Evolutionary conservation across 2,329 filamentous ascomycete species (phyloP).

Genomic region (Dothideomycetes sp.): DNA sequence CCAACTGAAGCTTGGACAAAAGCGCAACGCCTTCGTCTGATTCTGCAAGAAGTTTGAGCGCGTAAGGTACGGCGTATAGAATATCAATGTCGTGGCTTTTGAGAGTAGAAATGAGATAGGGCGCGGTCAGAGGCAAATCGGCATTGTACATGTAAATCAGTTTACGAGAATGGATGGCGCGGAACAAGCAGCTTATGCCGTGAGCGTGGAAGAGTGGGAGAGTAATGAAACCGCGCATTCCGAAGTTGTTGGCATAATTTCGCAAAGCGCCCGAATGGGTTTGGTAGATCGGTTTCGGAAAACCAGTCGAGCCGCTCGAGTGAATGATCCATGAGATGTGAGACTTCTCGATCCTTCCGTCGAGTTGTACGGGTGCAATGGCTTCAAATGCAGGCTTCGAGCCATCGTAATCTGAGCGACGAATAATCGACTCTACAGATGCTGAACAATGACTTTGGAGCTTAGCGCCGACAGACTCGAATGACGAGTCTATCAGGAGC

Average conservation of each 20-base stretch:
- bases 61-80: conserved; percentile 52
- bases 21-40: conserved; percentile 32
- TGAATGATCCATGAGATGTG: conserved; percentile 31
- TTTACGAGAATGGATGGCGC: conserved; percentile 38
- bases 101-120: conserved; percentile 13
- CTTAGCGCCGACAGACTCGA: conserved; percentile 15
- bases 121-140: conserved; percentile 37
- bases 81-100: conserved; percentile 29
- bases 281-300: conserved; percentile 51
- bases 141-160: conserved; percentile 42
- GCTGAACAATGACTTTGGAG: conserved; percentile 14
- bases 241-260: conserved; percentile 33
- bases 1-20: conserved; percentile 11
- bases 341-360: conserved; percentile 17
- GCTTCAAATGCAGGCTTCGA: not conserved
- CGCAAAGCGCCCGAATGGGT: conserved; percentile 37
- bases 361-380: conserved; percentile 11
- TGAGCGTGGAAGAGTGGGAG: conserved; percentile 48
- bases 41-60: conserved; percentile 49
- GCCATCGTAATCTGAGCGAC: conserved; percentile 2
- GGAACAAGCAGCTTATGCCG: conserved; percentile 42
- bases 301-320: conserved; percentile 45
- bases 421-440: conserved; percentile 21
- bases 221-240: conserved; percentile 39
- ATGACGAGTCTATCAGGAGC: conserved; percentile 13